These are phyloP conservation scores for Amylocystis lapponica DNA, from an alignment of 768 basidiomycete genomes.

Conservation along the genomic window DNA sequence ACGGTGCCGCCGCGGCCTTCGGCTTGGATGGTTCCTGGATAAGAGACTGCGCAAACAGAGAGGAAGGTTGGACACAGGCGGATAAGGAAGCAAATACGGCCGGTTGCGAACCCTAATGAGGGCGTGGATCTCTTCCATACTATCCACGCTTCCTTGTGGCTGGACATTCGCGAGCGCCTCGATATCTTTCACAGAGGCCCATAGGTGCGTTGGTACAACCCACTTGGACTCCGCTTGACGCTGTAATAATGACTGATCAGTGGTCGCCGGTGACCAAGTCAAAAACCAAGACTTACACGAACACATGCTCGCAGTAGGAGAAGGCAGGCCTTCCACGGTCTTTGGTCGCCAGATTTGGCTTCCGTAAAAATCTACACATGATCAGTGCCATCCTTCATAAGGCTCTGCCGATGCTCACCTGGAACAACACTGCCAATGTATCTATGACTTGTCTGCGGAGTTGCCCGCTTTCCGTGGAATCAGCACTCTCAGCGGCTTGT, in stretches of 20 bases:
- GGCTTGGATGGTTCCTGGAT: constrained; percentile 14
- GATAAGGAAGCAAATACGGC: constrained; percentile 21
- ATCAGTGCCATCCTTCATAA: no score
- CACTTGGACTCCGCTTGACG: constrained; percentile 14
- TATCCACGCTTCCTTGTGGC: constrained; percentile 6
- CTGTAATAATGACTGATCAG: constrained; percentile 15
- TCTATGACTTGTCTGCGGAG: constrained; percentile 46
- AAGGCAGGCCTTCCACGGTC: constrained; percentile 32
- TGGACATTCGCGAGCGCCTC: constrained; percentile 9
- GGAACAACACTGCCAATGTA: constrained; percentile 41
- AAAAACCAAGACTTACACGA: constrained; percentile 25
- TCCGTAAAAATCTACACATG: constrained; percentile 28
- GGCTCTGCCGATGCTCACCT: no score
- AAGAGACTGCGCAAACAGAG: constrained; percentile 25
- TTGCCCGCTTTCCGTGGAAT: constrained; percentile 20
- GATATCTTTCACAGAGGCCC: constrained; percentile 11
- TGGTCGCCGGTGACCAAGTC: constrained; percentile 10
- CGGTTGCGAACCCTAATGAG: constrained; percentile 30
- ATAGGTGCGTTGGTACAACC: constrained; percentile 11
- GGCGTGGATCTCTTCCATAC: constrained; percentile 18
- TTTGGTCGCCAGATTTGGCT: constrained; percentile 20
- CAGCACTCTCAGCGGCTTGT: constrained; percentile 8
- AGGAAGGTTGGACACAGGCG: constrained; percentile 22
- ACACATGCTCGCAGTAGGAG: constrained; percentile 40
- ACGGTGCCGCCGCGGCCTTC: constrained; percentile 1